Evolutionary conservation across 2,329 filamentous ascomycete genomes (phyloP).

Genomic region (Aspergillus aculeatus): DNA sequence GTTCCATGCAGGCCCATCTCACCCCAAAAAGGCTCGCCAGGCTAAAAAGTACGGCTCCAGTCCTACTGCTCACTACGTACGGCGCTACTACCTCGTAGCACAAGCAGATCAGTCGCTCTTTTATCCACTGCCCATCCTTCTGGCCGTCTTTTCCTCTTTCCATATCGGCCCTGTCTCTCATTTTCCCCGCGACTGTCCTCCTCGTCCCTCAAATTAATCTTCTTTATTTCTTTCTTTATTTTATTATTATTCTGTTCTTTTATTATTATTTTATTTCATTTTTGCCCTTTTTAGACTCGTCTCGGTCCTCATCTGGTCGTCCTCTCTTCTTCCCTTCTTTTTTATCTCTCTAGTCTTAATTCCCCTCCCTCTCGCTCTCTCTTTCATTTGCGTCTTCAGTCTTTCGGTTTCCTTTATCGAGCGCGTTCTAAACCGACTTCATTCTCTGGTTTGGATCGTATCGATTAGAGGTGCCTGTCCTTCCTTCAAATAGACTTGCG

Average conservation of each 20-base stretch:
- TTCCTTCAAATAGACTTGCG: constrained; percentile 27
- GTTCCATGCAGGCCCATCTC: constrained; percentile 12
- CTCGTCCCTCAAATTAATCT: constrained; percentile 28
- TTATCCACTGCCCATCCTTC: constrained; percentile 34
- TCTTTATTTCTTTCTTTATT: constrained; percentile 29
- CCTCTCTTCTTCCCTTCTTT: constrained; percentile 26
- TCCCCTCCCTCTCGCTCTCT: constrained; percentile 26
- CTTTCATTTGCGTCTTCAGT: constrained; percentile 22
- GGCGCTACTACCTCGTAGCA: constrained; percentile 33
- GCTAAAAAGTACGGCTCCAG: constrained; percentile 26
- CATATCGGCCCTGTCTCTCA: constrained; percentile 36
- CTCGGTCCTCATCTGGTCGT: constrained; percentile 32
- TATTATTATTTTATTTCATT: constrained; percentile 22
- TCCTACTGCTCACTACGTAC: constrained; percentile 29
- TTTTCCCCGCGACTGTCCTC: constrained; percentile 30
- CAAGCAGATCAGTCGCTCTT: constrained; percentile 37
- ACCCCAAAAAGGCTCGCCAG: constrained; percentile 13
- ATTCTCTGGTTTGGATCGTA: constrained; percentile 21
- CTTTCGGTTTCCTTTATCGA: constrained; percentile 27
- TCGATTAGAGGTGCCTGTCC: constrained; percentile 35
- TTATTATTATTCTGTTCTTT: constrained; percentile 26
- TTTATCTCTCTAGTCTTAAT: constrained; percentile 16
- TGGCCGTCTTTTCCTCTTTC: constrained; percentile 25
- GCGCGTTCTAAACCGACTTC: constrained; percentile 16
- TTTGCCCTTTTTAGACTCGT: constrained; percentile 29